Base-by-base conservation (phyloP, 345 rosid genomes). In the Conringia planisiliqua region DNA sequence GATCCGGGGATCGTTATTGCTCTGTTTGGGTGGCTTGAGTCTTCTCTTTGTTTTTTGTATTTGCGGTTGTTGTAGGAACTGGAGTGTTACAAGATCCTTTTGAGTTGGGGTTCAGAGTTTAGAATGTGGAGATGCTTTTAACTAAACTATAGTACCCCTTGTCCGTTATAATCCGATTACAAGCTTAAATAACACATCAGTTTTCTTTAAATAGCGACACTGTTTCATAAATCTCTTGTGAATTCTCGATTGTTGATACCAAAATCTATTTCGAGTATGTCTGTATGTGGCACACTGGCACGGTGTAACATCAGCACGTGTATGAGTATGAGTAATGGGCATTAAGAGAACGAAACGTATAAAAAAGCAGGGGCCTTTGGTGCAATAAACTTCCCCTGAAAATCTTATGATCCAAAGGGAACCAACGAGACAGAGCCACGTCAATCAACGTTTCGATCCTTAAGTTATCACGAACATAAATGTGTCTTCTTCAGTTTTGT, bases 1-100 rank as follows among this genome's bases (percentile, higher is more conserved):
- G 16, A 42, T 43, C 7, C 17, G 7, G 52, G 35, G 68, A 33
- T 16, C 51, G 27, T 61, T 17, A 4, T 4, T 38, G 32, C 26
- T 57, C 35, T 66, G 39, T 56, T 74, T 65, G 72, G 51, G 51
- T 74, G 40, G 48, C 78, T 57, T 74, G 78, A 55, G 72, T 57
- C 46, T 47, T 27, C 10, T 52, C 57, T 52, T 14, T 50, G 30
- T 27, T 1, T 6, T 20, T 44, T 60, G 36, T 60, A 40, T 29
- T 68, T 50, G 68, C 48, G 78, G 67, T 48, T 57, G 78, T 58
- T 58, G 62, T 75, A 75, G 73, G 52, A 67, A 67, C 68, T 66
- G 30, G 40, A 73, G 73, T 57, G 24, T 66, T 66, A 13, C 1
- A 50, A 58, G 52, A 26, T 64, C 55, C n/a, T 55, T 29, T 56